Evolutionary conservation across 352 stramenopile genomes (phyloP), one percentile per base, ranked within the genome.

Genomic region (Phytophthora fragariae): DNA sequence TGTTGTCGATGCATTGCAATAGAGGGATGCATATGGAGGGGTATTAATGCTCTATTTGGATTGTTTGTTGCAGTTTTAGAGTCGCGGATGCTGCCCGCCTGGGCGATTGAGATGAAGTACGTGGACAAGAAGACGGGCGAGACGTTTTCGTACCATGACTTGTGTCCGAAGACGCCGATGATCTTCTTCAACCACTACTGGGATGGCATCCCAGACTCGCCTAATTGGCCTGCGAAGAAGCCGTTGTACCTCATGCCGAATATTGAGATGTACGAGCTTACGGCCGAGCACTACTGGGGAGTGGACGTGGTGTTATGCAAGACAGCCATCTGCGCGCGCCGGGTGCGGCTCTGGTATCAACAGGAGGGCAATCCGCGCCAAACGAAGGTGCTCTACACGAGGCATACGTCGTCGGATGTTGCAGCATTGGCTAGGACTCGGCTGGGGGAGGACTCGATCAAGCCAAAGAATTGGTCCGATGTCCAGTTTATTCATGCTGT

Each of bases 181-280:
- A 78, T 87, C 33, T 80, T 85, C 52, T 46, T 87, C 8, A 87
- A 87, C 58, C 80, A 87, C 59, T 87, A 87, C 49, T 87, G 80
- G 80, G 65, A 83, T 49, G 78, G 72, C 47, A 65, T 87, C 10
- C 64, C 72, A 12, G 68, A 81, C 15, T 64, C 56, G 17, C 61
- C 66, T 17, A 57, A 77, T 15, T 86, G 79, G 74, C 77, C 77
- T 1, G 27, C 46, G 33, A 50, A 52, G 5, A 86, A 84, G 58
- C 72, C 75, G 15, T 31, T 86, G 58, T 86, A 77, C 68, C 62
- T 81, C 1, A 81, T 81, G 74, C 70, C 74, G 12, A 81, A 81
- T 68, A 81, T 81, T 49, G 74, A 86, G 68, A 92, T 92, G 85
- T 83, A 88, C 63, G 82, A 90, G 72, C 76, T 90, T 52, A 65